phyloP scores from a whole-genome alignment of 2,329 filamentous ascomycete species.

The Sporothrix dimorphospora region DNA sequence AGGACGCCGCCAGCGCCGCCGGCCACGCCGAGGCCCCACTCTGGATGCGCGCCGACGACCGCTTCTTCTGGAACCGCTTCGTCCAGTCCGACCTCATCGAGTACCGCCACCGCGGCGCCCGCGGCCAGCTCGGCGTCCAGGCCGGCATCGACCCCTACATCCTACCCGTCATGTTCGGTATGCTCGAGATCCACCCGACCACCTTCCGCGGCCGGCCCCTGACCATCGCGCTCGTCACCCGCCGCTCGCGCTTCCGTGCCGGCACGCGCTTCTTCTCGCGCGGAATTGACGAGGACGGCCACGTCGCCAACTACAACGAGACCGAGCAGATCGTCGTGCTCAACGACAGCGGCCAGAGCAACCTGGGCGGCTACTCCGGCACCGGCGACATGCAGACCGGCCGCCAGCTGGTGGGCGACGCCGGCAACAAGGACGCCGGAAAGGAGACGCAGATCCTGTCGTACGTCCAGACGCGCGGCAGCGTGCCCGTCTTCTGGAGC shows the following conservation, averaged over 20 bases:
- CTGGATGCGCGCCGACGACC: constrained; percentile 92
- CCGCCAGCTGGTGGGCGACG: constrained; percentile 56
- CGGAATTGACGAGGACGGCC: constrained; percentile 87
- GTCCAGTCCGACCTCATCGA: constrained; percentile 89
- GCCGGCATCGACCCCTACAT: constrained; percentile 87
- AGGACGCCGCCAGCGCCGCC: constrained; percentile 50
- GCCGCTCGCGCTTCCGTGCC: constrained; percentile 83
- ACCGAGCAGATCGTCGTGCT: constrained; percentile 91
- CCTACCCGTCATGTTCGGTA: constrained; percentile 92
- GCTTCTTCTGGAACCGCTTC: constrained; percentile 98
- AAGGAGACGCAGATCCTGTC: constrained; percentile 85
- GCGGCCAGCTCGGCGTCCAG: constrained; percentile 70
- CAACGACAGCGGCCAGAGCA: constrained; percentile 74
- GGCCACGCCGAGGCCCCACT: constrained; percentile 59
- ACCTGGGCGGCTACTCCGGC: constrained; percentile 78
- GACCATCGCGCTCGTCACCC: constrained; percentile 84
- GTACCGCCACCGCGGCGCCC: constrained; percentile 68
- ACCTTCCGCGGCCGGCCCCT: constrained; percentile 82
- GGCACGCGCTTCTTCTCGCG: constrained; percentile 95
- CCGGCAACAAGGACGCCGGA: constrained; percentile 45
- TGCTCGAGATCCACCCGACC: constrained; percentile 87
- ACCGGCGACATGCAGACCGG: constrained; percentile 76
- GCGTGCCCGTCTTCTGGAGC: constrained; percentile 93
- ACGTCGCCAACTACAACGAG: constrained; percentile 99
- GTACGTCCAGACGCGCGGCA: constrained; percentile 95